Evolutionary conservation across 495 filamentous ascomycete genomes (phyloP).

Genomic region (Pyrenula massariospora): DNA sequence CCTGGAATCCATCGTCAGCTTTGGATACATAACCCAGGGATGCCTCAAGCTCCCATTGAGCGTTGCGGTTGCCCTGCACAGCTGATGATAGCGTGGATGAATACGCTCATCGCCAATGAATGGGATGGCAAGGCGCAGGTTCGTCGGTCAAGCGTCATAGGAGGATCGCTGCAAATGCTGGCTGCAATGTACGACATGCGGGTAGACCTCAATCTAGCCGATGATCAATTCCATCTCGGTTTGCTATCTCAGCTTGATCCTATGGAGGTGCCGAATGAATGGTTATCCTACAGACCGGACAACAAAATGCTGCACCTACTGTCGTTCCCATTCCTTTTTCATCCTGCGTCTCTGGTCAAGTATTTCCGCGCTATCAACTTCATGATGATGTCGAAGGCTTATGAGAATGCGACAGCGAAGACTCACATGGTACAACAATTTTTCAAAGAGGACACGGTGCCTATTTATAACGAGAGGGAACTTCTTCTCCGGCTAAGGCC

Average conservation of each 20-base stretch:
- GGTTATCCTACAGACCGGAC: constrained; percentile 45
- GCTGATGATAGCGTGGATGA: constrained; percentile 42
- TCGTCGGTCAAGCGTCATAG: constrained; percentile 50
- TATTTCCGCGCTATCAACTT: constrained; percentile 89
- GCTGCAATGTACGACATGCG: constrained; percentile 58
- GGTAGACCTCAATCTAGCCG: constrained; percentile 47
- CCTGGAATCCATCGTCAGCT: neutral
- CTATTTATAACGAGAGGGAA: constrained; percentile 28
- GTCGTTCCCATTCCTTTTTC: constrained; percentile 73
- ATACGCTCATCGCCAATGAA: constrained; percentile 59
- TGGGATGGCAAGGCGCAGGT: constrained; percentile 70
- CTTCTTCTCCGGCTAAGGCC: constrained; percentile 51
- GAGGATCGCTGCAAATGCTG: constrained; percentile 64
- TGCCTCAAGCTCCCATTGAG: neutral
- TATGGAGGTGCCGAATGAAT: constrained; percentile 62
- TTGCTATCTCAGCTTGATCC: constrained; percentile 70
- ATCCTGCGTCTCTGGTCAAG: constrained; percentile 55
- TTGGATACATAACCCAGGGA: neutral
- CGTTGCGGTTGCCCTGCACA: neutral
- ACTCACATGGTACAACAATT: constrained; percentile 50
- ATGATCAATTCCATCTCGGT: constrained; percentile 59
- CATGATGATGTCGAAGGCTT: constrained; percentile 65
- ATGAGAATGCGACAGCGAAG: constrained; percentile 55
- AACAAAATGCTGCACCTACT: constrained; percentile 64
- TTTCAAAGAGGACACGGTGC: constrained; percentile 28